Conservation (phyloP, 352 stramenopile species). For the Hyaloperonospora arabidopsidis region DNA sequence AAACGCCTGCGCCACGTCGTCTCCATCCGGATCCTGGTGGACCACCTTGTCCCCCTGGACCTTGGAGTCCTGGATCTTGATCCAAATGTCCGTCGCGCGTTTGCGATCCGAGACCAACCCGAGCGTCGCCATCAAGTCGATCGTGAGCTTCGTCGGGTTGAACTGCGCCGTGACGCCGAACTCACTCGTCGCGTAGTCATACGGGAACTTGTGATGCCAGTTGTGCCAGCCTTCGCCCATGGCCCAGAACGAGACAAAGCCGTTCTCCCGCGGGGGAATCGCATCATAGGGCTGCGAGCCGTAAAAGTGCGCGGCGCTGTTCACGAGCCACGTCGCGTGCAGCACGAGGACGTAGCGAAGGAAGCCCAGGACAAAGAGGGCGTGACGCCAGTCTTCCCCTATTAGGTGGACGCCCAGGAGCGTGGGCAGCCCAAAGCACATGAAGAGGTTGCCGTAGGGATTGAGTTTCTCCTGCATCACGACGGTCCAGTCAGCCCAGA, state of each 20-base stretch:
- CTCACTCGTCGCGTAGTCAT: conserved; percentile 98
- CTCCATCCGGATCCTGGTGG: conserved; percentile 50
- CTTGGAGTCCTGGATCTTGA: conserved; percentile 80
- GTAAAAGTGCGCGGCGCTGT: conserved; percentile 96
- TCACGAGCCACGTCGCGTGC: conserved; percentile 98
- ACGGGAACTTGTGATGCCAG: conserved; percentile 99
- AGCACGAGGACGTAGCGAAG: conserved; percentile 92
- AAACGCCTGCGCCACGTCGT: conserved; percentile 45
- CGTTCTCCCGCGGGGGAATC: conserved; percentile 95
- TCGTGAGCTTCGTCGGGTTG: conserved; percentile 97
- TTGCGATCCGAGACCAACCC: conserved; percentile 93
- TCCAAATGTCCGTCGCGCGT: conserved; percentile 90
- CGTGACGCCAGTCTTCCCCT: conserved; percentile 92
- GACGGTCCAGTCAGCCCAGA: conserved; percentile 94
- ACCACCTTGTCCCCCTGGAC: conserved; percentile 29
- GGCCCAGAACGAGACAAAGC: conserved; percentile 91
- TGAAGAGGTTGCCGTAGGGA: conserved; percentile 96
- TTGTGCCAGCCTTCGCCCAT: conserved; percentile 98
- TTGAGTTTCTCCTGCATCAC: conserved; percentile 95
- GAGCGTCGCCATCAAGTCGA: conserved; percentile 88
- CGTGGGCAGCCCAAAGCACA: conserved; percentile 95
- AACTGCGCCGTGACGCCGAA: conserved; percentile 94
- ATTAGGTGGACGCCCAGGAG: conserved; percentile 81
- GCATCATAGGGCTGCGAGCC: conserved; percentile 96
- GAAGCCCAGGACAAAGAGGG: conserved; percentile 93